Evolutionary conservation across 208 protist genomes (phyloP).

Genomic region (Trypanosomatidae sp.): DNA sequence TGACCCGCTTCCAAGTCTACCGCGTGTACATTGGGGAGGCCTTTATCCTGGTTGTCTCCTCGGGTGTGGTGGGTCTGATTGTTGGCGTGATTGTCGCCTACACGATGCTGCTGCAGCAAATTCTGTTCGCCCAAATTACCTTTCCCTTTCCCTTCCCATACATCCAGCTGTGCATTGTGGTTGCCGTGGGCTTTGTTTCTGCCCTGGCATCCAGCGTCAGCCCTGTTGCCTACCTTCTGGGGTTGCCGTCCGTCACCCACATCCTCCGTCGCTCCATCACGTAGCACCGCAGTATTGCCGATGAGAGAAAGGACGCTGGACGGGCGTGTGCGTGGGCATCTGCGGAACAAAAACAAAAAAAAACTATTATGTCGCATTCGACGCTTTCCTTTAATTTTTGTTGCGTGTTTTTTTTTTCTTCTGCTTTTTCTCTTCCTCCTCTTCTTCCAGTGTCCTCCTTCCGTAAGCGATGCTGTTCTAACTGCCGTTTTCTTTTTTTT

Average conservation of each 20-base stretch:
- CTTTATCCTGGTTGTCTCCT: slow-evolving; percentile 92
- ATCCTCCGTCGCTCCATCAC: slow-evolving; percentile 54
- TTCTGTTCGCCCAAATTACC: slow-evolving; percentile 89
- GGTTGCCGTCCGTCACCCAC: slow-evolving; percentile 53
- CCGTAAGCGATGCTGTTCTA: too few relatives aligned
- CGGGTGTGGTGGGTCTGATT: slow-evolving; percentile 88
- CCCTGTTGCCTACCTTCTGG: slow-evolving; percentile 53
- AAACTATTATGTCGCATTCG: too few relatives aligned
- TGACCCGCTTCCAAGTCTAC: slow-evolving; percentile 66
- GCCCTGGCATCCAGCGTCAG: slow-evolving; percentile 55
- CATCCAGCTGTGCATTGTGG: slow-evolving; percentile 52
- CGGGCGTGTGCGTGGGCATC: too few relatives aligned
- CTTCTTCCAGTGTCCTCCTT: too few relatives aligned
- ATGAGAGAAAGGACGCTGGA: too few relatives aligned
- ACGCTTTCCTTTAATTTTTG: too few relatives aligned
- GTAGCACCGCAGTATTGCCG: background rate
- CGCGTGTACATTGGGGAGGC: slow-evolving; percentile 95
- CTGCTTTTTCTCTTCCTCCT: too few relatives aligned
- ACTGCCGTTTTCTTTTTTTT: too few relatives aligned
- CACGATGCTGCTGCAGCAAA: slow-evolving; percentile 91
- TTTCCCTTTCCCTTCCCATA: slow-evolving; percentile 93
- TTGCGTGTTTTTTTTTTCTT: too few relatives aligned
- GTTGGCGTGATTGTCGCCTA: slow-evolving; percentile 90
- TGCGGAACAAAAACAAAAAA: too few relatives aligned
- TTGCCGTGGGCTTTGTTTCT: slow-evolving; percentile 45